Percentiles rank a stretch among this genome's conserved stretches.
phyloP scores from a whole-genome alignment of 2,329 filamentous ascomycete genomes.

The Penicillium sp. region DNA sequence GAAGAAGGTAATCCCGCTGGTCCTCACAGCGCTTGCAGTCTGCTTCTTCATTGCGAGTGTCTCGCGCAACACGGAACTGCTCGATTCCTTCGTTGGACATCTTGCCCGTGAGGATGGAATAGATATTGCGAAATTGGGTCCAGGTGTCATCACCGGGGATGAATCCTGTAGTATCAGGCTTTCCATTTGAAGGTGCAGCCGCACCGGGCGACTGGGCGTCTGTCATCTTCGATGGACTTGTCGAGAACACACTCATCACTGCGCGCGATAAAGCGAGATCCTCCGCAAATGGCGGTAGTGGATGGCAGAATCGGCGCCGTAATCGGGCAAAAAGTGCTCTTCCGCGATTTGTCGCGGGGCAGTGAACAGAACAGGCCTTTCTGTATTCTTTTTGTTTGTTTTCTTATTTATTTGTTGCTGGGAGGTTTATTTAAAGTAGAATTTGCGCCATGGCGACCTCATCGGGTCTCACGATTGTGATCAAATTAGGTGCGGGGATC shows the following conservation, averaged over 20 bases:
- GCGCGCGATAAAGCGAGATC: slow-evolving; percentile 15
- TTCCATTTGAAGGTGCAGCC: slow-evolving; percentile 15
- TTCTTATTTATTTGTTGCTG: background rate
- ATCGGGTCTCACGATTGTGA: slow-evolving; percentile 31
- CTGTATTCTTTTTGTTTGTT: background rate
- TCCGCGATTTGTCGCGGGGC: slow-evolving; percentile 5
- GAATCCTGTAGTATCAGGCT: slow-evolving; percentile 30
- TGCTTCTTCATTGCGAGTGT: slow-evolving; percentile 62
- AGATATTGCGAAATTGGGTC: slow-evolving; percentile 70
- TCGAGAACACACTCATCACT: background rate
- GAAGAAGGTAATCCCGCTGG: slow-evolving; percentile 72
- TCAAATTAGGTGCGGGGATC: slow-evolving; percentile 34
- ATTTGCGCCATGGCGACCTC: slow-evolving; percentile 18
- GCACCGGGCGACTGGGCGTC: slow-evolving; percentile 21
- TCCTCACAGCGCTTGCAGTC: slow-evolving; percentile 77
- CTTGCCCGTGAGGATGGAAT: slow-evolving; percentile 66
- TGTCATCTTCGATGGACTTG: slow-evolving; percentile 22
- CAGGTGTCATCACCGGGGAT: slow-evolving; percentile 35
- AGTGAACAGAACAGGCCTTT: background rate
- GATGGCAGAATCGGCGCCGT: slow-evolving; percentile 23
- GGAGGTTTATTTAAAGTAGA: background rate
- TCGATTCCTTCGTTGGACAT: slow-evolving; percentile 61
- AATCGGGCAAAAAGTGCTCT: slow-evolving; percentile 7
- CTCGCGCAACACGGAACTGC: slow-evolving; percentile 69
- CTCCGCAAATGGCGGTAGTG: slow-evolving; percentile 26